Percentiles rank a stretch among this genome's conserved stretches.
phyloP scores from a whole-genome alignment of 176 grass and related monocot species.

The Echinochloa phyllopogon region DNA sequence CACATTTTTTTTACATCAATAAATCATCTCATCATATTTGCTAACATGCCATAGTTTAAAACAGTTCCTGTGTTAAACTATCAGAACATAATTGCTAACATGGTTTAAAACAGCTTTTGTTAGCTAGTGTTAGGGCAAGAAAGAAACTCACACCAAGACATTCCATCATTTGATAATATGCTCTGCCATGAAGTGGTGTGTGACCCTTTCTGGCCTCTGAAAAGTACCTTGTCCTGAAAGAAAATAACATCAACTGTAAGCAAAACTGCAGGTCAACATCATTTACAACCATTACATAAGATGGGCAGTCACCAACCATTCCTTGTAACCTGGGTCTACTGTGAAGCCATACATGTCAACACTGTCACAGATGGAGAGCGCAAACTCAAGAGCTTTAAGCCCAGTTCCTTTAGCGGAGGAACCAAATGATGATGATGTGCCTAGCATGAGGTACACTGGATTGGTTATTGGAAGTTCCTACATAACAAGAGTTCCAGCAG shows the following conservation, averaged over 20 bases:
- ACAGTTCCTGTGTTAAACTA: background rate
- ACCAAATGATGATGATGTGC: slow-evolving; percentile 93
- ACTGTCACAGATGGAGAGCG: slow-evolving; percentile 84
- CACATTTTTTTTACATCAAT: slow-evolving; percentile 19
- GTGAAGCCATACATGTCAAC: slow-evolving; percentile 99
- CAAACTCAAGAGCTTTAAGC: slow-evolving; percentile 94
- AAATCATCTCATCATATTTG: slow-evolving; percentile 18
- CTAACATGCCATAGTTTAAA: background rate
- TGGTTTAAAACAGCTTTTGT: background rate
- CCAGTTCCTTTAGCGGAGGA: slow-evolving; percentile 99
- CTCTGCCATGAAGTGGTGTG: slow-evolving; percentile 90
- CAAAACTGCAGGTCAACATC: slow-evolving; percentile 9
- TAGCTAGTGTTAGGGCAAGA: slow-evolving; percentile 1
- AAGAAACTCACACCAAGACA: slow-evolving; percentile 83
- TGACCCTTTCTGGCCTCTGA: slow-evolving; percentile 91
- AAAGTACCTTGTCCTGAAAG: slow-evolving; percentile 96
- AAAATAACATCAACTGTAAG: slow-evolving; percentile 34
- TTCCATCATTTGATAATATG: slow-evolving; percentile 99
- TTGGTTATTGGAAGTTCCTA: slow-evolving; percentile 93
- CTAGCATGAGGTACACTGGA: slow-evolving; percentile 89
- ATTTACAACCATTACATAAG: background rate
- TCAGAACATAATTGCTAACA: background rate
- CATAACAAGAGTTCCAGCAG: slow-evolving; percentile 33
- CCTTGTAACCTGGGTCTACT: slow-evolving; percentile 97
- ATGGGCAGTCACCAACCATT: slow-evolving; percentile 62